A percentile compares a stretch with the other conserved stretches of the same genome.
These are phyloP conservation scores for Cadophora gregata DNA, from an alignment of 2,329 filamentous ascomycete genomes.

Conservation along the genomic window DNA sequence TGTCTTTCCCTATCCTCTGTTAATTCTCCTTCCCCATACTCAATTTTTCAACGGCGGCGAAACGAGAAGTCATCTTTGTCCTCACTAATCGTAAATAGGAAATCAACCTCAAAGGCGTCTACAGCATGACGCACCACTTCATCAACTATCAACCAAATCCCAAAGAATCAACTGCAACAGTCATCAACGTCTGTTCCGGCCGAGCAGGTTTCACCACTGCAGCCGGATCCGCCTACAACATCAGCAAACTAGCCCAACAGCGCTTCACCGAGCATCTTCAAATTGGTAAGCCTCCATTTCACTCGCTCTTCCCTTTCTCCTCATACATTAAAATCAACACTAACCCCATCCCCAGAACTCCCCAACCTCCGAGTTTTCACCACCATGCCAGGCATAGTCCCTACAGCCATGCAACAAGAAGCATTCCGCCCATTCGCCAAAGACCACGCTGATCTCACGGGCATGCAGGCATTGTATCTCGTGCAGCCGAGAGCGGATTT, in stretches of 20 bases:
- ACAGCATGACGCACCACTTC: slow-evolving; percentile 53
- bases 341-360: slow-evolving; percentile 47
- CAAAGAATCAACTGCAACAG: slow-evolving; percentile 40
- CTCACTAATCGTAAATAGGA: slow-evolving; percentile 42
- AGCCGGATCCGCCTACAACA: slow-evolving; percentile 53
- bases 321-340: neutral
- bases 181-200: slow-evolving; percentile 50
- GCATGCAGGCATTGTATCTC: slow-evolving; percentile 43
- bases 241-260: slow-evolving; percentile 51
- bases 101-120: slow-evolving; percentile 57
- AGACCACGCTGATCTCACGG: slow-evolving; percentile 44
- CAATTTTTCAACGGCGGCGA: neutral
- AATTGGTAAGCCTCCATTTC: slow-evolving; percentile 25
- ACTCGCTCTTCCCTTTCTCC: slow-evolving; percentile 37
- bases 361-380: slow-evolving; percentile 49
- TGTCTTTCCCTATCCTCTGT: neutral
- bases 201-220: slow-evolving; percentile 46
- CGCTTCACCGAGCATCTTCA: slow-evolving; percentile 51
- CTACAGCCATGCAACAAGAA: slow-evolving; percentile 49
- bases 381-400: slow-evolving; percentile 55
- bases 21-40: neutral
- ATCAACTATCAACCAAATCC: slow-evolving; percentile 47
- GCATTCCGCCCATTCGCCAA: slow-evolving; percentile 44
- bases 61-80: neutral
- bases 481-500: slow-evolving; percentile 43